Conservation (phyloP, 2,329 filamentous ascomycete genomes). For the Fusarium oligoseptatum region DNA sequence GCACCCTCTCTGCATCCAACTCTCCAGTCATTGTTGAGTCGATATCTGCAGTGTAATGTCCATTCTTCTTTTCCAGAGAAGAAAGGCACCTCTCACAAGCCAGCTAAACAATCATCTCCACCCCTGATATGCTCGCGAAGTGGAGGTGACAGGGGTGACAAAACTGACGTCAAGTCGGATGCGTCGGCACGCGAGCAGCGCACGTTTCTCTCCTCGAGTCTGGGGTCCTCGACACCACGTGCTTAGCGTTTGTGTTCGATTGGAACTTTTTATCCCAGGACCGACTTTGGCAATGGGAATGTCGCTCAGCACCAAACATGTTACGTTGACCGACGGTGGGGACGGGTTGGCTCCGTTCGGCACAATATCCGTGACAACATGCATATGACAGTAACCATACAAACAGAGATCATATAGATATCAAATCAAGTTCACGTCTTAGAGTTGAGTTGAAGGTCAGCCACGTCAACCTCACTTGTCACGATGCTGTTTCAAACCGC, state of each 20-base stretch:
- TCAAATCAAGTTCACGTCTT: constrained; percentile 15
- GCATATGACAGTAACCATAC: not conserved
- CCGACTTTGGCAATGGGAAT: not conserved
- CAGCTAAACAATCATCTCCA: not conserved
- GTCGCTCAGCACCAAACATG: not conserved
- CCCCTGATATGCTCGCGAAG: not conserved
- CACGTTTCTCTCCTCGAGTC: not conserved
- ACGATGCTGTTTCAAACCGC: constrained; percentile 38
- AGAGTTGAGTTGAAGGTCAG: not conserved
- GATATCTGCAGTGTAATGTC: not conserved
- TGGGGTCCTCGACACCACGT: constrained; percentile 28
- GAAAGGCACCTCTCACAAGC: not conserved
- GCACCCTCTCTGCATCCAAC: not conserved
- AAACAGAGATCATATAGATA: not conserved
- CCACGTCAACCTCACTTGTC: not conserved
- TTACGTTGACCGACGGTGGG: constrained; percentile 30
- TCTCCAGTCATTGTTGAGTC: not conserved
- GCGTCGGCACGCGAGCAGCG: constrained; percentile 34
- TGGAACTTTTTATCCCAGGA: constrained; percentile 3
- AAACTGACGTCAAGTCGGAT: constrained; percentile 31
- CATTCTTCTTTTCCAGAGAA: not conserved
- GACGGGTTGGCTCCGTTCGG: constrained; percentile 15
- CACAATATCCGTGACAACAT: constrained; percentile 14
- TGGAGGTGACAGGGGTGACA: not conserved
- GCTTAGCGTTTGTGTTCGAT: constrained; percentile 19